Conservation (phyloP, 768 basidiomycete species). For the Suillus subaureus region DNA sequence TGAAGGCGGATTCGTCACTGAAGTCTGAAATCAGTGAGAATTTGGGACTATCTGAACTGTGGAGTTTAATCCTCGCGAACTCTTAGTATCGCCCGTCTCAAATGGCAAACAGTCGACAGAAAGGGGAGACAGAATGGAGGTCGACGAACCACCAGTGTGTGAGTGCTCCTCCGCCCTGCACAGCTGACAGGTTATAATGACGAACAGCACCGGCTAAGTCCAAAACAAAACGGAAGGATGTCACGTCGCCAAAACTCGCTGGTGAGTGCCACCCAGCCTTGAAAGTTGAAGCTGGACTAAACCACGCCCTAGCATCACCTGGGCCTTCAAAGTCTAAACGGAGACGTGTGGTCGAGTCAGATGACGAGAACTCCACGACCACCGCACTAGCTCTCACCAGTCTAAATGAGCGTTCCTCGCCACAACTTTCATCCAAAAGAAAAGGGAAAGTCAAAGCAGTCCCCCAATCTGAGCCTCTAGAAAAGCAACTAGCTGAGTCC, state of each 20-base stretch:
- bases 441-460: slow-evolving; percentile 24
- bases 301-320: slow-evolving; percentile 22
- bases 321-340: slow-evolving; percentile 44
- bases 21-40: not conserved
- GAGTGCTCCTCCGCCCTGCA: not conserved
- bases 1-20: not conserved
- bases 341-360: slow-evolving; percentile 55
- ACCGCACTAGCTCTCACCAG: slow-evolving; percentile 1
- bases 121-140: not conserved
- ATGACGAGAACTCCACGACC: slow-evolving; percentile 44
- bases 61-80: not conserved
- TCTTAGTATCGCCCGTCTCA: not conserved
- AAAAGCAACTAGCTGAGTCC: slow-evolving; percentile 36
- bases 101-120: not conserved
- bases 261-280: slow-evolving; percentile 14
- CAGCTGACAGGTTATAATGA: not conserved
- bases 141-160: not conserved
- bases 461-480: slow-evolving; percentile 19
- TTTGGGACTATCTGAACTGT: not conserved
- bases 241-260: slow-evolving; percentile 25
- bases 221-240: slow-evolving; percentile 42
- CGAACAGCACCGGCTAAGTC: slow-evolving; percentile 30
- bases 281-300: slow-evolving; percentile 7
- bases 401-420: slow-evolving; percentile 5
- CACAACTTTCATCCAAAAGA: slow-evolving; percentile 8